Percentiles rank a stretch among this genome's conserved stretches.
phyloP scores from a whole-genome alignment of 106 monocot species.

The Agapanthus africanus region DNA sequence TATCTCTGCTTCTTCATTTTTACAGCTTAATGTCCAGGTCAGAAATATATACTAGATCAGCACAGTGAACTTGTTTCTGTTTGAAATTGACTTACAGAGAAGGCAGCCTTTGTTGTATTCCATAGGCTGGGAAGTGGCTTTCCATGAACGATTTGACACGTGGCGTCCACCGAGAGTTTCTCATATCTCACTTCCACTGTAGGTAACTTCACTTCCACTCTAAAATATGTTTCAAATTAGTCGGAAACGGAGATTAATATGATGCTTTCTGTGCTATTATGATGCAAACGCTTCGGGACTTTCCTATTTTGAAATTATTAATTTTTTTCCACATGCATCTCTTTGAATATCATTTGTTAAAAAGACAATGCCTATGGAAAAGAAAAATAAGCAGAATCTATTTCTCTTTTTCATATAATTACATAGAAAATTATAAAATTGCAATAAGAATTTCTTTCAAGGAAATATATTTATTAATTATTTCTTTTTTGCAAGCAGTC shows the following conservation, averaged over 20 bases:
- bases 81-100: constrained; percentile 21
- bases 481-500: not conserved
- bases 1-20: constrained; percentile 31
- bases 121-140: constrained; percentile 55
- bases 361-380: no score
- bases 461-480: not conserved
- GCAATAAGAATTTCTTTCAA: not conserved
- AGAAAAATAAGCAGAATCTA: not conserved
- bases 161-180: constrained; percentile 44
- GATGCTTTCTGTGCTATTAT: no score
- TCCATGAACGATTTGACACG: constrained; percentile 39
- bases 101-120: constrained; percentile 29
- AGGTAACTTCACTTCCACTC: not conserved
- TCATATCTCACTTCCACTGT: constrained; percentile 53
- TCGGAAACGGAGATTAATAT: not conserved
- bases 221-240: not conserved
- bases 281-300: not conserved
- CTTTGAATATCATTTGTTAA: no score
- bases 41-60: no score
- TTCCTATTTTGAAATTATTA: not conserved
- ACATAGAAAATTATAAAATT: not conserved
- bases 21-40: no score
- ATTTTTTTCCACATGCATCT: not conserved
- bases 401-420: not conserved
- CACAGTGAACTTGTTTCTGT: constrained; percentile 9